These are phyloP conservation scores for Amanita phalloides DNA, from an alignment of 768 basidiomycete species.

Conservation along the genomic window DNA sequence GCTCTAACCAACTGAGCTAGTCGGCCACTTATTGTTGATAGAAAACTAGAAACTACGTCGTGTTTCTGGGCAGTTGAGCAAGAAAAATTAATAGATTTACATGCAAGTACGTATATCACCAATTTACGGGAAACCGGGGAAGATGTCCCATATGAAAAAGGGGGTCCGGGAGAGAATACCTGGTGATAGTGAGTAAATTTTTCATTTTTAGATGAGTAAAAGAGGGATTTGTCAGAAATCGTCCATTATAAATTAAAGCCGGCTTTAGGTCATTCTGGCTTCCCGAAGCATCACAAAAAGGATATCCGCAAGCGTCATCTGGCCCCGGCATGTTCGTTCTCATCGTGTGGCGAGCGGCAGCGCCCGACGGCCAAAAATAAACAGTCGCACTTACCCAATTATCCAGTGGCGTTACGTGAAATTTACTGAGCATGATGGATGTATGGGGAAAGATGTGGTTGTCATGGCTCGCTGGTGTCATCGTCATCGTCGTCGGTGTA, in stretches of 20 bases:
- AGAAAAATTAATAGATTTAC: too few relatives aligned
- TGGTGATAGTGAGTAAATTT: background rate
- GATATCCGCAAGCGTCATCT: constrained; percentile 57
- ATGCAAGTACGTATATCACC: too few relatives aligned
- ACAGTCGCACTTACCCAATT: background rate
- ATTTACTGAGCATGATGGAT: too few relatives aligned
- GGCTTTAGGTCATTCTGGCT: constrained; percentile 51
- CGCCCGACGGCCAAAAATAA: background rate
- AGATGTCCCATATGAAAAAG: too few relatives aligned
- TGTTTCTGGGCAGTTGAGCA: too few relatives aligned
- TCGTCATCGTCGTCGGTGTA: constrained; percentile 67
- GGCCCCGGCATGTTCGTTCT: constrained; percentile 59
- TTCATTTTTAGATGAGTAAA: background rate
- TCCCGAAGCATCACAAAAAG: constrained; percentile 23
- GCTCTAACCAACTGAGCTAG: constrained; percentile 94
- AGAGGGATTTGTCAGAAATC: background rate
- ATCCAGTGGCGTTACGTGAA: background rate
- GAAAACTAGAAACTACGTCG: too few relatives aligned
- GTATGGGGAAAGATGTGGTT: too few relatives aligned
- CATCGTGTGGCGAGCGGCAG: background rate
- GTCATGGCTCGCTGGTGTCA: constrained; percentile 1
- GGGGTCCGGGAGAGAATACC: too few relatives aligned
- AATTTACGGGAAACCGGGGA: too few relatives aligned
- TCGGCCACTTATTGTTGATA: constrained; percentile 36
- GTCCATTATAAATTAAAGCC: constrained; percentile 24